Conservation (phyloP, 768 basidiomycete genomes). For the Antrodiella citrinella region DNA sequence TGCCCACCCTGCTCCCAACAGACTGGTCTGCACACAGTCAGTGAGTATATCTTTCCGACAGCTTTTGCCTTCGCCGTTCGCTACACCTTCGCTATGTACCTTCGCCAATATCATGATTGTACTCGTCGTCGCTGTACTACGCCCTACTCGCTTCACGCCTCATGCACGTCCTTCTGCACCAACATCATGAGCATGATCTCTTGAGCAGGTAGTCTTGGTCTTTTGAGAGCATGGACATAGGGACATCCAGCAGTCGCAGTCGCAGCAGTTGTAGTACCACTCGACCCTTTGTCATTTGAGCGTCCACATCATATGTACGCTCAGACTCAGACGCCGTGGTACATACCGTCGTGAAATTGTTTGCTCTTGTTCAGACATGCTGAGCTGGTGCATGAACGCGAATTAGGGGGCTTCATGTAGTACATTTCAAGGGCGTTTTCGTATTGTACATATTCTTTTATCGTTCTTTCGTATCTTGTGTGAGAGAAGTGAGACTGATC, state of each 20-base stretch:
- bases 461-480: no score
- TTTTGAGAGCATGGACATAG: no score
- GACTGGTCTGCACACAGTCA: constrained; percentile 59
- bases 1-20: constrained; percentile 48
- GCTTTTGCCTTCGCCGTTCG: not conserved
- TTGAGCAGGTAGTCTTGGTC: no score
- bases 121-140: not conserved
- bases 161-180: not conserved
- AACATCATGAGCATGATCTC: not conserved
- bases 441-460: not conserved
- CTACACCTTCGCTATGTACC: constrained; percentile 13
- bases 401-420: not conserved
- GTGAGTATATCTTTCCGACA: constrained; percentile 50
- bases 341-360: not conserved
- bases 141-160: not conserved
- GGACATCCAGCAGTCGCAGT: not conserved
- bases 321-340: not conserved
- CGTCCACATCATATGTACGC: not conserved
- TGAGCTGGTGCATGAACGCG: not conserved
- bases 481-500: constrained; percentile 16
- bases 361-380: not conserved
- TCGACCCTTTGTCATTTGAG: not conserved
- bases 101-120: constrained; percentile 3
- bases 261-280: not conserved
- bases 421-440: not conserved